phyloP scores from a whole-genome alignment of 2,329 filamentous ascomycete species.

The Corynespora cassiicola region DNA sequence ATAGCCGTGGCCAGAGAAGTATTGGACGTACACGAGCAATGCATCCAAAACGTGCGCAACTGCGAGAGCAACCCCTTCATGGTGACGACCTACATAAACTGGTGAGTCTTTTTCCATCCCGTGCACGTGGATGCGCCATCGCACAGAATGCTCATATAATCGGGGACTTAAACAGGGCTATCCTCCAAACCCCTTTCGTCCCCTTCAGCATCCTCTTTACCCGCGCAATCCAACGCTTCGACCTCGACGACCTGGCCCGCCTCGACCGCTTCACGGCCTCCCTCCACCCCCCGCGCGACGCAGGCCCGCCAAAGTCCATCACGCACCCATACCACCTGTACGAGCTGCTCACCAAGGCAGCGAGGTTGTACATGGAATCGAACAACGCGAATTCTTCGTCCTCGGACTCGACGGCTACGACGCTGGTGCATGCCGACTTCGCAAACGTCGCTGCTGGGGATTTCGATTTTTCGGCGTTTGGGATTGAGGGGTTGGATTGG shows the following conservation, averaged over 20 bases:
- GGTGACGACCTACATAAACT: constrained; percentile 46
- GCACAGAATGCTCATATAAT: too few relatives aligned
- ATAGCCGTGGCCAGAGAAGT: constrained; percentile 40
- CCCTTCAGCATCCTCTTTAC: constrained; percentile 49
- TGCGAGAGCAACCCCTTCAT: constrained; percentile 33
- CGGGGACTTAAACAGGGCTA: constrained; percentile 41
- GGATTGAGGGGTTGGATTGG: neutral
- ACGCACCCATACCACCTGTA: neutral
- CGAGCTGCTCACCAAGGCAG: constrained; percentile 2
- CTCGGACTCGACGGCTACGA: constrained; percentile 4
- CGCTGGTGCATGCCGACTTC: constrained; percentile 1
- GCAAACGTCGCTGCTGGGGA: neutral
- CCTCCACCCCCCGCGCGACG: too few relatives aligned
- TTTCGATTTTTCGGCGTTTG: neutral
- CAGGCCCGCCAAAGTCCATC: too few relatives aligned
- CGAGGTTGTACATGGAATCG: constrained; percentile 9
- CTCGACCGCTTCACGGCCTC: constrained; percentile 43
- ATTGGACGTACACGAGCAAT: constrained; percentile 44
- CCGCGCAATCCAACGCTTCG: constrained; percentile 31
- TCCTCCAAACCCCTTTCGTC: constrained; percentile 46
- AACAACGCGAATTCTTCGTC: constrained; percentile 11
- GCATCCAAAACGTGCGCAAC: constrained; percentile 30
- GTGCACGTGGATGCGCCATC: too few relatives aligned
- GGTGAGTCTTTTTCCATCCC: constrained; percentile 35
- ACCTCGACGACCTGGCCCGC: constrained; percentile 23